A percentile compares a stretch with the other conserved stretches of the same genome.
These are phyloP conservation scores for Monosporascus sp. DNA, from an alignment of 2,329 filamentous ascomycete genomes.

Conservation along the genomic window DNA sequence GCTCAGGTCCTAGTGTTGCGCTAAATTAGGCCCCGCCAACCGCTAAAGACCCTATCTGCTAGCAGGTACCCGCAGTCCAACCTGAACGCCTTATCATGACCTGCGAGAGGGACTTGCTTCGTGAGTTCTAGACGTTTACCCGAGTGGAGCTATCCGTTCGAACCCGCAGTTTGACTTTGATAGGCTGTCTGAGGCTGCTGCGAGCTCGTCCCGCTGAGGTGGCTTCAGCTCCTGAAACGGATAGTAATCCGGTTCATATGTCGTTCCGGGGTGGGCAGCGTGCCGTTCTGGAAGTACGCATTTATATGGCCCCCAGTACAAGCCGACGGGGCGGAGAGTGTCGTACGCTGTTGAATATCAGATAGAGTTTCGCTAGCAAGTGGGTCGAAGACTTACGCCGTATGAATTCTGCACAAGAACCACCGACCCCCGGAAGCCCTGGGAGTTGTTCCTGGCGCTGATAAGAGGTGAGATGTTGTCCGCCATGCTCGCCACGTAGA, in stretches of 20 bases:
- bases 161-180: constrained; percentile 9
- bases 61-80: too few species aligned
- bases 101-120: neutral
- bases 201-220: constrained; percentile 5
- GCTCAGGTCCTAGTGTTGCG: too few species aligned
- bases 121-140: too few species aligned
- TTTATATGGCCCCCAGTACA: constrained; percentile 38
- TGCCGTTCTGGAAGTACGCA: constrained; percentile 41
- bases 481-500: constrained; percentile 31
- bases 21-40: too few species aligned
- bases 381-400: constrained; percentile 33
- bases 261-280: constrained; percentile 37
- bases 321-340: constrained; percentile 36
- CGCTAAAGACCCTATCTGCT: too few species aligned
- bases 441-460: constrained; percentile 25
- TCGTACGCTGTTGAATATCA: constrained; percentile 40
- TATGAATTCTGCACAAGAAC: constrained; percentile 46
- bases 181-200: constrained; percentile 8
- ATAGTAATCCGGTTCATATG: constrained; percentile 40
- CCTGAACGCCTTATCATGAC: neutral
- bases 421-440: constrained; percentile 38
- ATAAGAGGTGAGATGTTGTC: constrained; percentile 30
- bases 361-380: neutral
- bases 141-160: neutral
- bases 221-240: constrained; percentile 32